Conservation (phyloP, 2,329 filamentous ascomycete species). For the Fusarium sp. region DNA sequence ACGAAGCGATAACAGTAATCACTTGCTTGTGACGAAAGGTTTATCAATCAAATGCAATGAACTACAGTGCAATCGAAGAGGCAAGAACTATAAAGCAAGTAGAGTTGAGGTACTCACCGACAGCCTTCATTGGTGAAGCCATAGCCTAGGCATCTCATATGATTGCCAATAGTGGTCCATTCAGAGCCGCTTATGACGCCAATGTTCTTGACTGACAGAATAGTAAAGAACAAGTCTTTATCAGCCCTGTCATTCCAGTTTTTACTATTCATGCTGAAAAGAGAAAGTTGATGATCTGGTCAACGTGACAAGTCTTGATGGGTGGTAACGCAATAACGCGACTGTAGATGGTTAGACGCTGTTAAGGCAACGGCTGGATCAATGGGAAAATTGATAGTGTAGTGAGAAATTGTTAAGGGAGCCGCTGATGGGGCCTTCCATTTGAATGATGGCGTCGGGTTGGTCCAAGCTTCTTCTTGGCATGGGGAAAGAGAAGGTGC, state of each 20-base stretch:
- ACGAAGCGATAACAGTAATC: conserved; percentile 10
- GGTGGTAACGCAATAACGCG: conserved; percentile 32
- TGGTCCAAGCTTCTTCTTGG: conserved; percentile 49
- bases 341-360: conserved; percentile 47
- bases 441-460: conserved; percentile 17
- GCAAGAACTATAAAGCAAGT: conserved; percentile 13
- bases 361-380: conserved; percentile 55
- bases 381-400: conserved; percentile 61
- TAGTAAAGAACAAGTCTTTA: conserved; percentile 74
- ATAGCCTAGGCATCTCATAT: conserved; percentile 71
- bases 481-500: conserved; percentile 18
- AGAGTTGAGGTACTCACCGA: conserved; percentile 62
- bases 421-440: conserved; percentile 3
- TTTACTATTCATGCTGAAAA: conserved; percentile 64
- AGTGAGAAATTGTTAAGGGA: conserved; percentile 55
- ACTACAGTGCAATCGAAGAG: conserved; percentile 1
- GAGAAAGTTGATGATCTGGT: conserved; percentile 4
- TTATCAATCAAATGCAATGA: neutral
- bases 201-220: conserved; percentile 72
- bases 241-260: conserved; percentile 73
- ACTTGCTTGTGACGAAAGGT: conserved; percentile 13
- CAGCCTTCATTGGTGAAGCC: conserved; percentile 75
- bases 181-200: conserved; percentile 72
- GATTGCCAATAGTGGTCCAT: conserved; percentile 73
- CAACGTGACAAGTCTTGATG: conserved; percentile 35